phyloP scores from a whole-genome alignment of 2,329 filamentous ascomycete genomes.

The Aspergillus alliaceus region DNA sequence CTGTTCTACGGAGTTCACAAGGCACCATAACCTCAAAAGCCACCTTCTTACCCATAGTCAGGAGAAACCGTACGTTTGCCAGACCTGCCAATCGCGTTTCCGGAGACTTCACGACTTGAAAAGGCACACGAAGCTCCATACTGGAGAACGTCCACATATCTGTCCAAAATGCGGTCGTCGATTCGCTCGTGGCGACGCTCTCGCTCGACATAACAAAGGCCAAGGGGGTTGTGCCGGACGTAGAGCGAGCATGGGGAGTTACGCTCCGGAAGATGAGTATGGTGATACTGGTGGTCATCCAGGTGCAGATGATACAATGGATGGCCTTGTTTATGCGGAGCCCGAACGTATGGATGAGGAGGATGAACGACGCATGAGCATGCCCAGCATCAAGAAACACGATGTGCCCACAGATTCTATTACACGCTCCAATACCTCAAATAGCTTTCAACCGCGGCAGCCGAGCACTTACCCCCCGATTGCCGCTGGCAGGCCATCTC shows the following conservation, averaged over 20 bases:
- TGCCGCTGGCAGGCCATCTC: slow-evolving; percentile 51
- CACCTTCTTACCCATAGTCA: slow-evolving; percentile 96
- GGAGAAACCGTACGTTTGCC: slow-evolving; percentile 94
- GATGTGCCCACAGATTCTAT: slow-evolving; percentile 56
- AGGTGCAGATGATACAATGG: slow-evolving; percentile 59
- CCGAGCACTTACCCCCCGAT: slow-evolving; percentile 77
- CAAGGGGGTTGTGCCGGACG: slow-evolving; percentile 92
- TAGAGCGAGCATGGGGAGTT: slow-evolving; percentile 80
- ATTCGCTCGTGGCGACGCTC: slow-evolving; percentile 91
- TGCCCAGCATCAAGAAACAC: slow-evolving; percentile 76
- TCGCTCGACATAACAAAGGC: slow-evolving; percentile 93
- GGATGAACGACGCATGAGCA: slow-evolving; percentile 46
- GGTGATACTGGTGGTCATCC: slow-evolving; percentile 44
- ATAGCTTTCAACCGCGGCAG: slow-evolving; percentile 63
- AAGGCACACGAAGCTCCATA: slow-evolving; percentile 93
- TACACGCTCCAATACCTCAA: slow-evolving; percentile 39
- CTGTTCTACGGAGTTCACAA: slow-evolving; percentile 93
- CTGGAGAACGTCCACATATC: slow-evolving; percentile 90
- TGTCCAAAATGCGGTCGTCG: slow-evolving; percentile 93
- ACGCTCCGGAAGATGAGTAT: slow-evolving; percentile 74
- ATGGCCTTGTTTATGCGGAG: slow-evolving; percentile 61
- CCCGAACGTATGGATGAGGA: slow-evolving; percentile 52
- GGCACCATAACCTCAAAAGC: slow-evolving; percentile 96
- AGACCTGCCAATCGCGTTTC: slow-evolving; percentile 90
- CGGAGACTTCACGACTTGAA: slow-evolving; percentile 92